Conservation (phyloP, 345 rosid species). For the Arabidopsis arenosa region DNA sequence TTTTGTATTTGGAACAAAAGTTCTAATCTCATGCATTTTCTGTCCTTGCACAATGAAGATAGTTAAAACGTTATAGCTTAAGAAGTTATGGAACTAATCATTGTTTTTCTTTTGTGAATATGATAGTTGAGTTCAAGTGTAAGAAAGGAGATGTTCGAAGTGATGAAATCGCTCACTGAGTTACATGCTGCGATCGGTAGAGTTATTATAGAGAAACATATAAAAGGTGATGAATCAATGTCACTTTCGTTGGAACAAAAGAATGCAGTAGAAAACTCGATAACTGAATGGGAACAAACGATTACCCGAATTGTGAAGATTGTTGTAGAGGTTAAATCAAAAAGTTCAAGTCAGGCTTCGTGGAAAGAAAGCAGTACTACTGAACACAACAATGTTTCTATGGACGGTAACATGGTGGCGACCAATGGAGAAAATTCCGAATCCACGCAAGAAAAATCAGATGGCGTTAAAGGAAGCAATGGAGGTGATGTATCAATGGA, state of each 20-base stretch:
- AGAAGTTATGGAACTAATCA: constrained; percentile 17
- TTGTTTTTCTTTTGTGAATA: constrained; percentile 25
- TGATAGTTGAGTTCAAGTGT: constrained; percentile 40
- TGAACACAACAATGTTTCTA: background rate
- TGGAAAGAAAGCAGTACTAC: background rate
- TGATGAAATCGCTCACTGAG: constrained; percentile 25
- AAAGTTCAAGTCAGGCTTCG: background rate
- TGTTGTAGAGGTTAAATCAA: constrained; percentile 29
- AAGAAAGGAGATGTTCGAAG: constrained; percentile 38
- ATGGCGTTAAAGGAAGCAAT: background rate
- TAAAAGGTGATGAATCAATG: constrained; percentile 34
- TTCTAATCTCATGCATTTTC: background rate
- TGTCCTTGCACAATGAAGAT: background rate
- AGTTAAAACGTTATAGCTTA: background rate
- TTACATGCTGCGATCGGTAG: constrained; percentile 36
- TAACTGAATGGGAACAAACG: constrained; percentile 42
- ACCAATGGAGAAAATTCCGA: background rate
- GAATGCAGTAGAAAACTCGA: constrained; percentile 17
- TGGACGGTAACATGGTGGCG: background rate
- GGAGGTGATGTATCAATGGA: background rate
- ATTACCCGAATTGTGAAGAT: constrained; percentile 37
- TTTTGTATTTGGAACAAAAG: background rate
- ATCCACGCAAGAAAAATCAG: background rate
- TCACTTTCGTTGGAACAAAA: constrained; percentile 38
- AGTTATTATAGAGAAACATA: constrained; percentile 33